These are phyloP conservation scores for Xylaria sp. DNA, from an alignment of 2,329 filamentous ascomycete genomes.

Conservation along the genomic window DNA sequence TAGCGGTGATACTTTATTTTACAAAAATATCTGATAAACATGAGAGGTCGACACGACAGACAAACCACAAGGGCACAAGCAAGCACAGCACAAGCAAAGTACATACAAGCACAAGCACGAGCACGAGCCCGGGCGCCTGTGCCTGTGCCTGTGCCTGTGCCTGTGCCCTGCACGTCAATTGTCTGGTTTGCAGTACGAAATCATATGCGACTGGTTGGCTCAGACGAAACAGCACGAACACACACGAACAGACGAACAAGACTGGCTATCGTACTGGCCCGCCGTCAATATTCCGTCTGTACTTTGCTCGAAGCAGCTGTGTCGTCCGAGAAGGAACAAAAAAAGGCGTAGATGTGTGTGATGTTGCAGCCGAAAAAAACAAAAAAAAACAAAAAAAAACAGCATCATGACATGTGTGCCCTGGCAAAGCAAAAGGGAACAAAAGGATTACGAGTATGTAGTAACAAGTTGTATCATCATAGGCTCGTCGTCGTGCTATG, in stretches of 20 bases:
- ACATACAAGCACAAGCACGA: background rate
- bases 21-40: background rate
- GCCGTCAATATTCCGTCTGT: background rate
- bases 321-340: background rate
- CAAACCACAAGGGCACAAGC: background rate
- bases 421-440: slow-evolving; percentile 13
- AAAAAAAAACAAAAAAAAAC: too few relatives aligned
- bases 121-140: too few relatives aligned
- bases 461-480: slow-evolving; percentile 23
- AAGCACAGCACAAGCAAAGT: background rate
- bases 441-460: too few relatives aligned
- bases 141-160: background rate
- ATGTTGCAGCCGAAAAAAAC: slow-evolving; percentile 29
- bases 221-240: slow-evolving; percentile 17
- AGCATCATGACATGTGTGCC: slow-evolving; percentile 20
- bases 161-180: slow-evolving; percentile 28
- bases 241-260: background rate
- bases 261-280: background rate
- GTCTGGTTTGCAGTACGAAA: slow-evolving; percentile 16
- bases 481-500: slow-evolving; percentile 25
- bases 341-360: slow-evolving; percentile 20
- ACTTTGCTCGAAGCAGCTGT: background rate
- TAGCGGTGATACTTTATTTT: too few relatives aligned
- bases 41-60: background rate
- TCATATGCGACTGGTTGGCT: slow-evolving; percentile 19